Conservation (phyloP, 305 asterid genomes). For the Solanum hybrid region DNA sequence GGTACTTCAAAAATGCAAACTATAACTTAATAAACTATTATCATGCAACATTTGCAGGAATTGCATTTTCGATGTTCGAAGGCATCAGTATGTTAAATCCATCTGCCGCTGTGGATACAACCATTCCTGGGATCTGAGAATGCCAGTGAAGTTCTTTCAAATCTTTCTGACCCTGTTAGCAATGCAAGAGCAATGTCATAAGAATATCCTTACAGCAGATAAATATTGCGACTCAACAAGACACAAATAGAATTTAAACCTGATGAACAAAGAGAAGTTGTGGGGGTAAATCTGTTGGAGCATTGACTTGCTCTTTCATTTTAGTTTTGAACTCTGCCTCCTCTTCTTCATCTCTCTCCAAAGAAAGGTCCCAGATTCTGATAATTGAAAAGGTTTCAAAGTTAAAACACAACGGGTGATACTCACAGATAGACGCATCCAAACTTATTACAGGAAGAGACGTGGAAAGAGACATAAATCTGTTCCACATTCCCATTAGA, state of each 20-base stretch:
- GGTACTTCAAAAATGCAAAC: neutral
- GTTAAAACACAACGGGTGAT: neutral
- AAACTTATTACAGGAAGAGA: neutral
- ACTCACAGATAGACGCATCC: neutral
- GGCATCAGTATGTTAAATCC: conserved; percentile 85
- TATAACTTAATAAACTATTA: neutral
- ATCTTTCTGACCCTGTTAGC: conserved; percentile 82
- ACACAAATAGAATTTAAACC: conserved; percentile 22
- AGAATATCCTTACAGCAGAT: neutral
- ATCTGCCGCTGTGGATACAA: conserved; percentile 75
- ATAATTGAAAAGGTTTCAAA: neutral
- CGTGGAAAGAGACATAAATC: neutral
- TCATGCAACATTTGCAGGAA: conserved; percentile 40
- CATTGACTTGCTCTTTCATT: conserved; percentile 58
- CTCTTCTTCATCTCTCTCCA: conserved; percentile 92
- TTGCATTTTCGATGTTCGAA: conserved; percentile 65
- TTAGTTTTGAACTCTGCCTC: conserved; percentile 73
- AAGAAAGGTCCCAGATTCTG: conserved; percentile 89
- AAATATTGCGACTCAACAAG: neutral
- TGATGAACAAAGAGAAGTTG: conserved; percentile 92
- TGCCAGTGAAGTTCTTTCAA: conserved; percentile 96
- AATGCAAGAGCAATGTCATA: neutral
- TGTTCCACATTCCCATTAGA: conserved; percentile 2
- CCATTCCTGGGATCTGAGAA: conserved; percentile 89
- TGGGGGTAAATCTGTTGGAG: conserved; percentile 88